Base-by-base conservation (phyloP, 2,329 filamentous ascomycete species). In the Penicillium sp. region DNA sequence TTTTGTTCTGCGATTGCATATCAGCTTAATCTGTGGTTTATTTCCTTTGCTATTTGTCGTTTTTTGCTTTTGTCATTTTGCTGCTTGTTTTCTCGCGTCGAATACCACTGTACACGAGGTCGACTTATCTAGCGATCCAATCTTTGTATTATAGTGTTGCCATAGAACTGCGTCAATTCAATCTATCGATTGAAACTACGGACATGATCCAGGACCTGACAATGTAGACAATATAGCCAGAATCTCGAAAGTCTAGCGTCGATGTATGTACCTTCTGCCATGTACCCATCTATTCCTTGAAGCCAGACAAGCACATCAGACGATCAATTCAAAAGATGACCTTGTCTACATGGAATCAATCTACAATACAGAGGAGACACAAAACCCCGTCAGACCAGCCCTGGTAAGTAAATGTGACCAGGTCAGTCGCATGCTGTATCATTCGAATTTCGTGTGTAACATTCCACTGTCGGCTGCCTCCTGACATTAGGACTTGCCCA, bases 1-100 rank as follows among this genome's bases (percentile, higher is more conserved):
- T 37, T 51, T 57, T 45, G 41, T 55, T 51, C 54, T 63, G 60
- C 49, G 59, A 55, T 52, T 56, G 54, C 62, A 59, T 55, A 57
- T 54, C 56, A 63, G 61, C 52, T 55, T 61, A 62, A 47, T 48
- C 41, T 52, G 26, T 47, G 37, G 13, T 41, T 41, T 11, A 31
- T 52, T 41, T 53, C n/a, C n/a, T 53, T 51, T 48, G 58, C 41
- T 50, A 52, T 57, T 48, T 54, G 52, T 48, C 13, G 24, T 54
- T 56, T 56, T 33, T n/a, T 29, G 24, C 16, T 13, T 19, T 29
- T 47, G 26, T 53, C 41, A 52, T 52, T 43, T 29, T 43, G 22
- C 7, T 51, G 13, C 43, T 43, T 21, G 35, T 14, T 53, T 48
- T 51, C 22, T 51, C 50, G 33, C 51, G 45, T 55, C 56, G 31